Conservation (phyloP, 2,329 filamentous ascomycete genomes). For the Talaromyces piceae region DNA sequence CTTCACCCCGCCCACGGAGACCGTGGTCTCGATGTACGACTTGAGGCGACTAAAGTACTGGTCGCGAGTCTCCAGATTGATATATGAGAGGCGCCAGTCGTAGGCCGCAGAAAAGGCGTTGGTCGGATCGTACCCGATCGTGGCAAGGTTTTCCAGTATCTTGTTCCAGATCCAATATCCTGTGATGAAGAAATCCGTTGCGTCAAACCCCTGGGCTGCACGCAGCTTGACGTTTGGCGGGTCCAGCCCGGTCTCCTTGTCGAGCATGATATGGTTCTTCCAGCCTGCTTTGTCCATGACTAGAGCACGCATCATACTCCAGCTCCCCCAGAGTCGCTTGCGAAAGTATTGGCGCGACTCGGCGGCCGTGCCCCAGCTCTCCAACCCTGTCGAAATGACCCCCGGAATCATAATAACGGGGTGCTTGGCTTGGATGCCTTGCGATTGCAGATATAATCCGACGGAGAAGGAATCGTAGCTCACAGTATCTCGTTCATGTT, state of each 20-base stretch:
- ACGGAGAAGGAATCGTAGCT: slow-evolving; percentile 92
- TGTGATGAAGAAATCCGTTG: slow-evolving; percentile 76
- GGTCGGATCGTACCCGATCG: slow-evolving; percentile 86
- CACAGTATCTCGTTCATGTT: slow-evolving; percentile 78
- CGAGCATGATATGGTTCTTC: slow-evolving; percentile 96
- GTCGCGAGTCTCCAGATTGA: slow-evolving; percentile 81
- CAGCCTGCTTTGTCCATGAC: slow-evolving; percentile 88
- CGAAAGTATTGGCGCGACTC: slow-evolving; percentile 83
- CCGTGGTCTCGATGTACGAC: slow-evolving; percentile 77
- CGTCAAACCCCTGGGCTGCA: slow-evolving; percentile 93
- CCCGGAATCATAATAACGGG: slow-evolving; percentile 96
- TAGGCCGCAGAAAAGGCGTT: slow-evolving; percentile 64
- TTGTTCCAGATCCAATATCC: slow-evolving; percentile 99
- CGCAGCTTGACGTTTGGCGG: slow-evolving; percentile 84
- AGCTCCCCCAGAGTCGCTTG: slow-evolving; percentile 92
- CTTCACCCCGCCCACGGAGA: slow-evolving; percentile 67
- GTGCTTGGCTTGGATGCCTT: slow-evolving; percentile 75
- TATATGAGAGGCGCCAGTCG: slow-evolving; percentile 89
- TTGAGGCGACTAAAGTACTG: slow-evolving; percentile 92
- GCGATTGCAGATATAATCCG: slow-evolving; percentile 69
- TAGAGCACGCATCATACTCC: slow-evolving; percentile 96
- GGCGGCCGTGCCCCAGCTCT: slow-evolving; percentile 91
- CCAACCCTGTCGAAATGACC: slow-evolving; percentile 92
- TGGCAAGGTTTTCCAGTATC: slow-evolving; percentile 92
- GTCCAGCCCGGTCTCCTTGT: slow-evolving; percentile 83